Conservation (phyloP, 768 basidiomycete species). For the Termitomyces bulborhizus region DNA sequence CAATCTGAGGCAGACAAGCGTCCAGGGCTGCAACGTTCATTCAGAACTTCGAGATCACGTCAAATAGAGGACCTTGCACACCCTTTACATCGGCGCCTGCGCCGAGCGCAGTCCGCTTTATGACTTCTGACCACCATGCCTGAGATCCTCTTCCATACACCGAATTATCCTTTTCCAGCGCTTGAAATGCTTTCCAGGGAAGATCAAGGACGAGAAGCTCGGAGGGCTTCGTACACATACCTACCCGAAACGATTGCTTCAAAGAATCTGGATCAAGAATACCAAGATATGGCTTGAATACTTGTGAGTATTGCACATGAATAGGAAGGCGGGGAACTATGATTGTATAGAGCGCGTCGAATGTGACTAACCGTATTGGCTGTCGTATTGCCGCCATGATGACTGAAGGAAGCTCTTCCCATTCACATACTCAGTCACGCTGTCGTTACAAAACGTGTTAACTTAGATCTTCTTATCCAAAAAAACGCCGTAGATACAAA, state of each 20-base stretch:
- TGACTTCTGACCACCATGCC: constrained; percentile 77
- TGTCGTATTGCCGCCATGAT: constrained; percentile 4
- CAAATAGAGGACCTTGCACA: constrained; percentile 18
- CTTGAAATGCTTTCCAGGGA: constrained; percentile 28
- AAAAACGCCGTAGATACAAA: background rate
- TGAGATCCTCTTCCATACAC: constrained; percentile 49
- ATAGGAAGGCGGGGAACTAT: constrained; percentile 64
- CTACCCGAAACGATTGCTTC: constrained; percentile 52
- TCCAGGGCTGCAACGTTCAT: constrained; percentile 41
- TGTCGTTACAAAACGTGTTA: background rate
- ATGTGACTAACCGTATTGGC: constrained; percentile 60
- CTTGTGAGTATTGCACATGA: constrained; percentile 57
- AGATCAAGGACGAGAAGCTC: background rate
- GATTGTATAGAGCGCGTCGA: constrained; percentile 75
- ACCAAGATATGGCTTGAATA: constrained; percentile 66
- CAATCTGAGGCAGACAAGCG: constrained; percentile 46
- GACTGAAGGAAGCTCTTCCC: background rate
- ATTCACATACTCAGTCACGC: background rate
- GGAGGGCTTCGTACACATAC: constrained; percentile 26
- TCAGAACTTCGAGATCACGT: background rate
- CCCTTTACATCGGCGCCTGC: constrained; percentile 62
- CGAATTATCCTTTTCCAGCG: constrained; percentile 52
- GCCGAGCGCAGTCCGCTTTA: constrained; percentile 65
- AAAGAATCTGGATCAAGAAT: constrained; percentile 45
- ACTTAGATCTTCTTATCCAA: background rate